Conservation (phyloP, 192 early-diverging fungal species). For the Rhizophagus clarus region DNA sequence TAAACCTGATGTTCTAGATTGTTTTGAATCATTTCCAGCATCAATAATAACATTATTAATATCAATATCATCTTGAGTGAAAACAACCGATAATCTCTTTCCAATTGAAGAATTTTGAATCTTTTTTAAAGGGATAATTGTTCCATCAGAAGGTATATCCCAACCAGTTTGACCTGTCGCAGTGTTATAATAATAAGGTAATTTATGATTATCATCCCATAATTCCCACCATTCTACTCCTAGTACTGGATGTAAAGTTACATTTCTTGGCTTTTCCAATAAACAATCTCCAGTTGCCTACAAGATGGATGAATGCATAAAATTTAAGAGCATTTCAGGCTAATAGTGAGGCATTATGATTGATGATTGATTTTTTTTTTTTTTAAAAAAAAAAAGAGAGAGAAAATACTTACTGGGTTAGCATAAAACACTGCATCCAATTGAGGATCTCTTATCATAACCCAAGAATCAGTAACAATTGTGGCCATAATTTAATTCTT, state of each 20-base stretch:
- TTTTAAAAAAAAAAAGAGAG: background rate
- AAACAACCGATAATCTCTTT: conserved; percentile 70
- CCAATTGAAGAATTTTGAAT: conserved; percentile 75
- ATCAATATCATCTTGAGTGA: conserved; percentile 32
- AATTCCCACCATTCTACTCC: conserved; percentile 96
- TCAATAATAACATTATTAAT: background rate
- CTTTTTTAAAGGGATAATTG: conserved; percentile 71
- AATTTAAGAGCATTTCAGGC: background rate
- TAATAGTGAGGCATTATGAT: background rate
- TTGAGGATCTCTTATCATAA: conserved; percentile 71
- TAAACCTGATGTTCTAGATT: background rate
- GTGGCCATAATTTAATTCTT: background rate
- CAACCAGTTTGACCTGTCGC: conserved; percentile 87
- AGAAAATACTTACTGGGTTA: conserved; percentile 55
- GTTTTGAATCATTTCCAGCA: background rate
- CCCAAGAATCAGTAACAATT: conserved; percentile 50
- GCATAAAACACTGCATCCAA: conserved; percentile 67
- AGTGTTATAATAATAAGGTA: conserved; percentile 95
- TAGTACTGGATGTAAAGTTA: conserved; percentile 12
- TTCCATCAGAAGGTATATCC: conserved; percentile 71
- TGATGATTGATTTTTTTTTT: too few species aligned
- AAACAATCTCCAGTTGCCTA: conserved; percentile 3
- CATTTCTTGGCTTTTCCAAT: background rate
- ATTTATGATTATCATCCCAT: conserved; percentile 78
- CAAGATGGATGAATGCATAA: background rate